Conservation (phyloP, 345 rosid species). For the Brassica napus region DNA sequence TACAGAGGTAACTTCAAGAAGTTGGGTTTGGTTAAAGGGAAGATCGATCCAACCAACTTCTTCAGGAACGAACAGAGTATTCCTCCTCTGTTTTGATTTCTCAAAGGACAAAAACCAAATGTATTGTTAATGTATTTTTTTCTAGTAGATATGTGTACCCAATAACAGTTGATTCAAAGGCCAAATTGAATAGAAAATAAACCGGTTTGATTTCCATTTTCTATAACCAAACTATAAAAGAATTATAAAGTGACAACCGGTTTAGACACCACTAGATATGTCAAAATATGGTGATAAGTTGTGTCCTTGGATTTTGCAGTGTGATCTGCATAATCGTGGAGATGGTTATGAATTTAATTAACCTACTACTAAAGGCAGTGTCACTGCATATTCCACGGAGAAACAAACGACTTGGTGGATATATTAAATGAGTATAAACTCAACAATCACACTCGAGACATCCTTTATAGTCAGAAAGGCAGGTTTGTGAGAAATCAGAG, state of each 20-base stretch:
- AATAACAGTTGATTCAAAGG: background rate
- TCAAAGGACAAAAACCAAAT: background rate
- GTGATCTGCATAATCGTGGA: constrained; percentile 53
- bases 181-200: background rate
- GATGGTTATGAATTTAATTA: constrained; percentile 10
- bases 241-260: background rate
- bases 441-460: too few species aligned
- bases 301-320: constrained; percentile 57
- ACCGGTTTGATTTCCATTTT: background rate
- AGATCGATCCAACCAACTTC: constrained; percentile 40
- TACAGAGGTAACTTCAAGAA: constrained; percentile 36
- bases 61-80: constrained; percentile 45
- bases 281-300: constrained; percentile 39
- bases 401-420: too few species aligned
- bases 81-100: constrained; percentile 34
- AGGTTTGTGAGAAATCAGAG: too few species aligned
- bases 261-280: constrained; percentile 17
- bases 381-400: too few species aligned
- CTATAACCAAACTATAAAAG: background rate
- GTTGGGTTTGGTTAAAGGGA: constrained; percentile 35
- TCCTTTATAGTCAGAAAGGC: too few species aligned
- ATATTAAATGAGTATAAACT: too few species aligned
- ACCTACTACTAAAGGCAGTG: too few species aligned
- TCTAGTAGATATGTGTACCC: background rate
- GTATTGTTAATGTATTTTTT: background rate